Percentiles rank a stretch among this genome's conserved stretches.
Conservation (phyloP, 306 rosid species). For the Lablab purpureus region DNA sequence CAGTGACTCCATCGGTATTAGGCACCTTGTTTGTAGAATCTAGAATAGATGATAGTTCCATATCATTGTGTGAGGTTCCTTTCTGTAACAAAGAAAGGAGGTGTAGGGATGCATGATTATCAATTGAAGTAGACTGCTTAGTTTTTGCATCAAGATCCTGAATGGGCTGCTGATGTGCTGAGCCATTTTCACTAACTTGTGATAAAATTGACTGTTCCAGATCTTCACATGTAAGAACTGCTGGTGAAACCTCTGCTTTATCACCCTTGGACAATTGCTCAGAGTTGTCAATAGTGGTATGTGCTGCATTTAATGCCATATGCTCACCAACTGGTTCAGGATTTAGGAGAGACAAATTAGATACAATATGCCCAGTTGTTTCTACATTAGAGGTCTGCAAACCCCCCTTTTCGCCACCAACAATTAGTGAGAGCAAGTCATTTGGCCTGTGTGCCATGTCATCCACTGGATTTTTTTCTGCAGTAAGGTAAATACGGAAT, state of each 20-base stretch:
- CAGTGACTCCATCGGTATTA: slow-evolving; percentile 51
- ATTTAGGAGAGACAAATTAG: slow-evolving; percentile 54
- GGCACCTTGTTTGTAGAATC: slow-evolving; percentile 53
- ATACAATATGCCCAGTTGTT: slow-evolving; percentile 50
- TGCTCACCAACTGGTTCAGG: slow-evolving; percentile 57
- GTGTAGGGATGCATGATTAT: slow-evolving; percentile 81
- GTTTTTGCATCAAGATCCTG: slow-evolving; percentile 61
- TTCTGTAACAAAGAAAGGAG: slow-evolving; percentile 87
- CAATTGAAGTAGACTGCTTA: slow-evolving; percentile 58
- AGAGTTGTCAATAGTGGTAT: slow-evolving; percentile 52
- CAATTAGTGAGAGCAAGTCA: slow-evolving; percentile 85
- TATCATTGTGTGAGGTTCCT: slow-evolving; percentile 61
- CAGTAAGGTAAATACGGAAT: slow-evolving; percentile 35
- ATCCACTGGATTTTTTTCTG: slow-evolving; percentile 73
- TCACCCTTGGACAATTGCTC: slow-evolving; percentile 58
- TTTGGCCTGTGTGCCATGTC: slow-evolving; percentile 68
- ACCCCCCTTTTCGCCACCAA: slow-evolving; percentile 75
- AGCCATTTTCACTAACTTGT: slow-evolving; percentile 65
- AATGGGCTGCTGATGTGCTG: slow-evolving; percentile 49
- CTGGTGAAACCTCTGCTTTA: slow-evolving; percentile 65
- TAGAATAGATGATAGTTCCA: slow-evolving; percentile 49
- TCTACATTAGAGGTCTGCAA: slow-evolving; percentile 53
- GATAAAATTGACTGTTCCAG: slow-evolving; percentile 90
- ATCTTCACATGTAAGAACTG: slow-evolving; percentile 93
- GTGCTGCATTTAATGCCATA: slow-evolving; percentile 49